Base-by-base conservation (phyloP, 108 stramenopile species). In the Nitzschia sp. region DNA sequence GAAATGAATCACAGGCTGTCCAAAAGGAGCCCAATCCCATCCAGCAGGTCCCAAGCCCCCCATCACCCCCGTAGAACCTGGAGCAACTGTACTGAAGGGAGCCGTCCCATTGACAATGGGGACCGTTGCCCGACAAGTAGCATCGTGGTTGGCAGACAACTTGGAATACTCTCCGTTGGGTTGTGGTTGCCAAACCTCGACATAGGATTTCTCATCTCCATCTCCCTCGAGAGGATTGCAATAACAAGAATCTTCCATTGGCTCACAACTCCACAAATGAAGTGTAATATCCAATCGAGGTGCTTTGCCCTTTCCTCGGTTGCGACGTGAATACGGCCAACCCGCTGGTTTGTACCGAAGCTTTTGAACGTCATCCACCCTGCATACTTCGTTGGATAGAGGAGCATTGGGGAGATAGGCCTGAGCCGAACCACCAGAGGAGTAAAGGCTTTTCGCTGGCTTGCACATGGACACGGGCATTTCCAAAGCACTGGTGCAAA, bases 181-280 rank as follows among this genome's bases (percentile, higher is more conserved):
- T 59, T 78, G 70, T 19, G 86, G 57, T 69, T 88, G 86, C 86
- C 86, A 88, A 9, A 85, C 73, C 63, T 88, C 84, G 12, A 88
- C 64, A 11, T 21, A 8, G 17, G 57, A 53, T 24, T 24, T 51
- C 8, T 39, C 11, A 20, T 60, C 53, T 10, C 29, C 69, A 12
- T 37, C 40, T 19, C 21, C 10, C 48, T 21, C 20, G 8, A 57
- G 34, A 10, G 57, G 65, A 59, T 52, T 17, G 41, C 80, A 80
- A 20, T 24, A 59, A 57, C 80, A 80, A 21, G 69, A 7, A n/a
- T 55, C 5, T 19, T 40, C 52, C 14, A 69, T 34, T 0, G 40
- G 46, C n/a, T 51, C 14, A 24, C 77, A 73, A 8, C 57, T 21
- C 39, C 14, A 68, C 10, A 66, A 50, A 14, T 65, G 52, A 51